phyloP scores from a whole-genome alignment of 441 rosid species.

The Dalechampia spathulata region DNA sequence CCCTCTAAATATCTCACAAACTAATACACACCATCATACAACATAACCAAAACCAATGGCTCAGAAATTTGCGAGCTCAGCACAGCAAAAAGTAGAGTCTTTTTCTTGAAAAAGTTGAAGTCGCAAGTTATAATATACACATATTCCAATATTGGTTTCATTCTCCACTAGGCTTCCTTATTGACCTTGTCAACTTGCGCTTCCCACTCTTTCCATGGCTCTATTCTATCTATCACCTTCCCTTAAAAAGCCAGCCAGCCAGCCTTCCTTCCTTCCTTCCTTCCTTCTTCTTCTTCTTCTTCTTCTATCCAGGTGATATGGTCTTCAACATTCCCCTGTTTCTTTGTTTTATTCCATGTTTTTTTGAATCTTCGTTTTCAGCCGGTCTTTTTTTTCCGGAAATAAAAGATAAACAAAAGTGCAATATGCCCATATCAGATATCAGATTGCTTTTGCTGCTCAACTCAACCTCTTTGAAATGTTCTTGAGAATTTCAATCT shows the following conservation, averaged over 20 bases:
- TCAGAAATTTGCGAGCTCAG: slow-evolving; percentile 2
- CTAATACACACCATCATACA: background rate
- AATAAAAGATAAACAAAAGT: no score
- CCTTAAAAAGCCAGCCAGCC: slow-evolving; percentile 12
- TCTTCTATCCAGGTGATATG: no score
- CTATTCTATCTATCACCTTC: slow-evolving; percentile 15
- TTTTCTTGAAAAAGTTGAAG: slow-evolving; percentile 28
- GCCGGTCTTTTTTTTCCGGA: background rate
- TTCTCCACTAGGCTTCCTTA: no score
- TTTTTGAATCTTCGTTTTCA: background rate
- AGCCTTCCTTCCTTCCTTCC: no score
- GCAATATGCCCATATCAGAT: background rate
- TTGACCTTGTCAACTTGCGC: slow-evolving; percentile 6
- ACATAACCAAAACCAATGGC: slow-evolving; percentile 10
- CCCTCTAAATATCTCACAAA: slow-evolving; percentile 4
- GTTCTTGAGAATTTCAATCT: background rate
- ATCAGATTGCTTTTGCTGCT: background rate
- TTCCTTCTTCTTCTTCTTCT: background rate
- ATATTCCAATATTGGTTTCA: background rate
- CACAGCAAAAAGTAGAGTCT: slow-evolving; percentile 15
- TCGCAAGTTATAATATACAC: slow-evolving; percentile 13
- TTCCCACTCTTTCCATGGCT: no score
- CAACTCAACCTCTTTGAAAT: background rate
- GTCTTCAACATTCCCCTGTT: background rate
- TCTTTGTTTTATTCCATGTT: background rate